Evolutionary conservation across 1,139 yeast species (phyloP), one percentile per base, ranked within the genome.

Genomic region (Zygoascus hellenicus): DNA sequence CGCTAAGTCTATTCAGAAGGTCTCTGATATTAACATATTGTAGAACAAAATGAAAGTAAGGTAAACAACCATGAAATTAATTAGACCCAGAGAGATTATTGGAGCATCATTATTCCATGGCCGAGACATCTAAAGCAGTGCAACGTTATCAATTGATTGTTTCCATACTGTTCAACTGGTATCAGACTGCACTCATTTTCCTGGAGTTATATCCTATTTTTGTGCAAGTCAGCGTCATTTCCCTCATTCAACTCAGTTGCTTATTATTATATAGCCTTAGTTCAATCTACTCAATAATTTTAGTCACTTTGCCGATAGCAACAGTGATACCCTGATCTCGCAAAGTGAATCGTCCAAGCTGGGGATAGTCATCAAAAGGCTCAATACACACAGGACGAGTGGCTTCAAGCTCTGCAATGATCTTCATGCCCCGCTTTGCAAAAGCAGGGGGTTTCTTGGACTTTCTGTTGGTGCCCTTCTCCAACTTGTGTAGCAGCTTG

Each of bases 381-480:
- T 92, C 99, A 48, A 92, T 84, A 75, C 97, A 92, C 36, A 92
- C 86, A 19, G 95, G 88, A 59, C 81, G 90, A 45, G 80, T 75
- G 15, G 88, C 76, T 70, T 90, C 97, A 62, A 92, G 74, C 43
- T 84, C 78, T 35, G 97, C 98, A 67, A 92, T 89, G 59, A 92
- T 81, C 80, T 88, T 90, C 97, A 92, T 92, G 60, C 99, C 99
- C 78, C 88, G 88, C 72, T 90, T 92, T 56, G 98, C 99, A 68
- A 89, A 92, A 46, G 97, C 96, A 51, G 98, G 98, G 38, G 98
- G 87, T 68, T 87, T 89, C 78, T 89, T 92, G 53, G 96, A 86
- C 70, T 83, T 86, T 74, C 96, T 84, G 76, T 90, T 90, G 49
- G 98, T 90, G 54, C 97, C 97, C 74, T 85, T 90, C 68, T 92